Base-by-base conservation (phyloP, 2,329 filamentous ascomycete genomes). In the Ascocoryne sarcoides region DNA sequence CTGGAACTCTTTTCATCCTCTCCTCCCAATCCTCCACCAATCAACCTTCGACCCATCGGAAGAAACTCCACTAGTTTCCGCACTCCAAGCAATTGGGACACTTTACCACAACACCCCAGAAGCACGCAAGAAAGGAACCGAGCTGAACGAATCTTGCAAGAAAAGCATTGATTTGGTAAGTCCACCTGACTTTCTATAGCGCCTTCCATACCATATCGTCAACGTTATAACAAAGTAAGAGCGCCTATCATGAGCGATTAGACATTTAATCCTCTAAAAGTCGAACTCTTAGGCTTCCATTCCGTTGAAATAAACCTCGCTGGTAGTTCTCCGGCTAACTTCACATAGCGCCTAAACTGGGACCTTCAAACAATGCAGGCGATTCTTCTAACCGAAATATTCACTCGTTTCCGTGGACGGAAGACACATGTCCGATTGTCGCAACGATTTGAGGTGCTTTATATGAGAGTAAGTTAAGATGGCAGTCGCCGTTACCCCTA, bases 21-120 rank as follows among this genome's bases (percentile, higher is more conserved):
- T 49, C 21, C 55, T 53, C 21, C 54, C 53, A 5, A 49, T 57
- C 12, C 44, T 59, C 40, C 56, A 59, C 37, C 51, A 47, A 16
- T 42, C 48, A 20, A 56, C 53, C 14, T 56, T 53, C 35, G 39
- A 50, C 40, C 29, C 46, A 17, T 40, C 35, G 10, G 43, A 48
- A 36, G 41, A 53, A 18, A 42, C 32, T 18, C 39, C 56, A 23
- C 53, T 57, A 21, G 51, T 34, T 32, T 43, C 44, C 14, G 53
- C 56, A 10, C 51, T 58, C 47, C 54, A 50, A 26, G 56, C 56
- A 12, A 56, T 58, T 36, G 56, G 56, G 32, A 56, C 52, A 8
- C 56, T 57, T 39, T 59, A 55, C 36, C 48, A 54, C 21, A 33
- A 53, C 34, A 45, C 50, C 26, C 19, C 42, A 4, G 50, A 56